A percentile compares a stretch with the other conserved stretches of the same genome.
Evolutionary conservation across 768 basidiomycete genomes (phyloP).

Genomic region (Mycena maculata): DNA sequence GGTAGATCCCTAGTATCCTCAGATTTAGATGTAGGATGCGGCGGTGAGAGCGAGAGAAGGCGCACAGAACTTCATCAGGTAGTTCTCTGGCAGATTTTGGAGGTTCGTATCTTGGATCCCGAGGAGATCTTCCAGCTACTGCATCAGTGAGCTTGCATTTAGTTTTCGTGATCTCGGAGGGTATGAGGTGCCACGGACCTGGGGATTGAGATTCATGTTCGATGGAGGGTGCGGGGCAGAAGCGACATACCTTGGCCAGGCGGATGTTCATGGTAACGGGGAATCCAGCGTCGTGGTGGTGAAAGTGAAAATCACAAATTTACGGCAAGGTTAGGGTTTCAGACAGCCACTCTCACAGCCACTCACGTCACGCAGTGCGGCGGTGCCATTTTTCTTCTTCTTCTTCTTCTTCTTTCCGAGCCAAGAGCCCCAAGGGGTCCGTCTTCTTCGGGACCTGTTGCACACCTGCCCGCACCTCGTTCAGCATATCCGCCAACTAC

Average conservation of each 20-base stretch:
- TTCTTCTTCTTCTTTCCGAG: too few relatives aligned
- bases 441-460: too few relatives aligned
- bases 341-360: too few relatives aligned
- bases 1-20: slow-evolving; percentile 83
- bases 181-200: slow-evolving; percentile 25
- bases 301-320: too few relatives aligned
- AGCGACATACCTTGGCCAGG: slow-evolving; percentile 54
- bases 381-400: too few relatives aligned
- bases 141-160: not conserved
- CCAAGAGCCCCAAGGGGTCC: too few relatives aligned
- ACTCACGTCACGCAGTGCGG: too few relatives aligned
- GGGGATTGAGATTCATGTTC: slow-evolving; percentile 28
- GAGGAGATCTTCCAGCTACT: slow-evolving; percentile 85
- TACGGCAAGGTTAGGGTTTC: too few relatives aligned
- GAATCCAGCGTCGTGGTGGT: too few relatives aligned
- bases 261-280: slow-evolving; percentile 64
- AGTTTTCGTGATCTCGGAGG: slow-evolving; percentile 8
- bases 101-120: slow-evolving; percentile 96
- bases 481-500: too few relatives aligned
- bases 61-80: slow-evolving; percentile 83
- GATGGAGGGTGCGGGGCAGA: not conserved
- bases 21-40: not conserved
- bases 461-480: too few relatives aligned
- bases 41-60: slow-evolving; percentile 17
- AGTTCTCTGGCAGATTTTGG: slow-evolving; percentile 94